Evolutionary conservation across 2,329 filamentous ascomycete species (phyloP).

Genomic region (Epichloe baconii): DNA sequence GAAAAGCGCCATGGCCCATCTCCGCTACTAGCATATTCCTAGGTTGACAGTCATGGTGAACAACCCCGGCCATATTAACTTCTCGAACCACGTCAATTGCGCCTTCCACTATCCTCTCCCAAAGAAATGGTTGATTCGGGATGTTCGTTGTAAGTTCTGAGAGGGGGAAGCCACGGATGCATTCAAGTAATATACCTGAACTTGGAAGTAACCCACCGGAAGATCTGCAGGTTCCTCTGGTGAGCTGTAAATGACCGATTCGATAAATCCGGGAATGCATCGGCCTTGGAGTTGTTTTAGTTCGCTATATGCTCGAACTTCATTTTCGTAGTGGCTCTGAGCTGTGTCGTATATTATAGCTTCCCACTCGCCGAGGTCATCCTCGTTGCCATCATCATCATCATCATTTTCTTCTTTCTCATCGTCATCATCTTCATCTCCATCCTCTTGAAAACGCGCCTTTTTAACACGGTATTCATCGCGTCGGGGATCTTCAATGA

Average conservation of each 20-base stretch:
- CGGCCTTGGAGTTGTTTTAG: slow-evolving; percentile 4
- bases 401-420: background rate
- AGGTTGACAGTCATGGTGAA: slow-evolving; percentile 6
- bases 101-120: background rate
- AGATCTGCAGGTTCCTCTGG: slow-evolving; percentile 4
- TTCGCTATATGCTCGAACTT: slow-evolving; percentile 6
- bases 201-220: slow-evolving; percentile 3
- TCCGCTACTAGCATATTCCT: slow-evolving; percentile 4
- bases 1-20: background rate
- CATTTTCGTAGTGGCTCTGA: background rate
- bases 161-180: slow-evolving; percentile 4
- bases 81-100: slow-evolving; percentile 2
- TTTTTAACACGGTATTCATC: background rate
- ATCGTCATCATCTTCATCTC: slow-evolving; percentile 3
- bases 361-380: slow-evolving; percentile 3
- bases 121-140: slow-evolving; percentile 1
- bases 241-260: slow-evolving; percentile 1
- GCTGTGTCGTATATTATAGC: slow-evolving; percentile 5
- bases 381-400: background rate
- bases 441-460: slow-evolving; percentile 1
- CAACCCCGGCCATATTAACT: slow-evolving; percentile 4
- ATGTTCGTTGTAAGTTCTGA: slow-evolving; percentile 2
- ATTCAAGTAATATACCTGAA: slow-evolving; percentile 4
- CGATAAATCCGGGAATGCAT: slow-evolving; percentile 5
- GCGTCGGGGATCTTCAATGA: slow-evolving; percentile 2